Evolutionary conservation across 148 eudicot genomes (phyloP).

Genomic region (Cornus florida): DNA sequence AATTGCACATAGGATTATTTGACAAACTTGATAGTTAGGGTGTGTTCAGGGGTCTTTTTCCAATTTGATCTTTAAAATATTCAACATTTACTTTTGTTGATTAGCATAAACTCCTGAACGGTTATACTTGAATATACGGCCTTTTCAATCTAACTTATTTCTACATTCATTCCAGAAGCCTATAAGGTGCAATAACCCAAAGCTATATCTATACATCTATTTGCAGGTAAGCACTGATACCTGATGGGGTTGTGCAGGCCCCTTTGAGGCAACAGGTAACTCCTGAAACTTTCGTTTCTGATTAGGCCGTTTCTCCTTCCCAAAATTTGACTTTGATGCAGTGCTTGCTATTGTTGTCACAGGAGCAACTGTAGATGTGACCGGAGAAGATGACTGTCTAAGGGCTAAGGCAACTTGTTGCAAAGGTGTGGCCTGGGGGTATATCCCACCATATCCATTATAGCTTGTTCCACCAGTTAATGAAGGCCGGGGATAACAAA

Average conservation of each 20-base stretch:
- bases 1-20: no score
- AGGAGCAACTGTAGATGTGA: conserved; percentile 48
- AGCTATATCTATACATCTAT: not conserved
- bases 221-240: conserved; percentile 37
- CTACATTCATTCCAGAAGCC: not conserved
- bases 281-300: conserved; percentile 85
- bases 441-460: conserved; percentile 84
- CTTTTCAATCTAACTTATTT: conserved; percentile 3
- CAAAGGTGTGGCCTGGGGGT: conserved; percentile 92
- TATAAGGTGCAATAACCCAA: not conserved
- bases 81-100: not conserved
- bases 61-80: no score
- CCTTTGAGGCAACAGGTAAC: conserved; percentile 49
- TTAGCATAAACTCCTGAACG: not conserved
- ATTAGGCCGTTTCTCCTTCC: conserved; percentile 41
- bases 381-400: conserved; percentile 55
- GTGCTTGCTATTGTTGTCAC: conserved; percentile 34
- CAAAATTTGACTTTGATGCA: conserved; percentile 26
- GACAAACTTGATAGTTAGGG: no score
- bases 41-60: no score
- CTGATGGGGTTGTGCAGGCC: conserved; percentile 51
- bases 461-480: conserved; percentile 59
- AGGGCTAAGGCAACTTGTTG: conserved; percentile 87
- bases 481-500: conserved; percentile 40
- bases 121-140: not conserved